Percentiles rank a stretch among this genome's conserved stretches.
Evolutionary conservation across 352 stramenopile genomes (phyloP).

Genomic region (Phytophthora palmivora): DNA sequence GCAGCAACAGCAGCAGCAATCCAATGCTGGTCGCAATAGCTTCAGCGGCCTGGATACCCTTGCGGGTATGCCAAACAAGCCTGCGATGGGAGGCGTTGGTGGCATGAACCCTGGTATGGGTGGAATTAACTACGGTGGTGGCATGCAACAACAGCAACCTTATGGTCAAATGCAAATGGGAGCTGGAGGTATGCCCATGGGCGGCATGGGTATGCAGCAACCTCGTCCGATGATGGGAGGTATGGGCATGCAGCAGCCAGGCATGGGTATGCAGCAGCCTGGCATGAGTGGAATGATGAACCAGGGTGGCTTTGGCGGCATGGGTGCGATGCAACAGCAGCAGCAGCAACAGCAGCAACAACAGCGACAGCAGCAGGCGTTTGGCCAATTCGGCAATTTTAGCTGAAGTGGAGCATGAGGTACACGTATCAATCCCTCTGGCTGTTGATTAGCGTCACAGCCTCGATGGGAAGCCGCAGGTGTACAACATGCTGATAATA

Average conservation of each 20-base stretch:
- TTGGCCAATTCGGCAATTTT: constrained; percentile 64
- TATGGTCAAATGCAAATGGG: constrained; percentile 54
- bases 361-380: constrained; percentile 65
- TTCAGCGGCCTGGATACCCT: constrained; percentile 87
- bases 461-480: constrained; percentile 8
- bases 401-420: constrained; percentile 26
- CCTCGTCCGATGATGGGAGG: constrained; percentile 44
- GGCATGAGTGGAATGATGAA: constrained; percentile 75
- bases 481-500: constrained; percentile 32
- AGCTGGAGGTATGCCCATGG: constrained; percentile 52
- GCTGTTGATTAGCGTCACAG: constrained; percentile 21
- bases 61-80: constrained; percentile 79
- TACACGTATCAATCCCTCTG: constrained; percentile 2
- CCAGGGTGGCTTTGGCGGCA: constrained; percentile 52
- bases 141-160: constrained; percentile 38
- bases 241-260: constrained; percentile 52
- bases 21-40: constrained; percentile 60
- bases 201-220: constrained; percentile 53
- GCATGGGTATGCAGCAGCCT: constrained; percentile 47
- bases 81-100: constrained; percentile 49
- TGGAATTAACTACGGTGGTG: constrained; percentile 56
- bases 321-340: constrained; percentile 53
- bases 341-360: constrained; percentile 45
- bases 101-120: constrained; percentile 61
- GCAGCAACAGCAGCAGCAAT: constrained; percentile 33